A percentile compares a stretch with the other conserved stretches of the same genome.
Evolutionary conservation across 768 basidiomycete genomes (phyloP).

Genomic region (Trametopsis cervina): DNA sequence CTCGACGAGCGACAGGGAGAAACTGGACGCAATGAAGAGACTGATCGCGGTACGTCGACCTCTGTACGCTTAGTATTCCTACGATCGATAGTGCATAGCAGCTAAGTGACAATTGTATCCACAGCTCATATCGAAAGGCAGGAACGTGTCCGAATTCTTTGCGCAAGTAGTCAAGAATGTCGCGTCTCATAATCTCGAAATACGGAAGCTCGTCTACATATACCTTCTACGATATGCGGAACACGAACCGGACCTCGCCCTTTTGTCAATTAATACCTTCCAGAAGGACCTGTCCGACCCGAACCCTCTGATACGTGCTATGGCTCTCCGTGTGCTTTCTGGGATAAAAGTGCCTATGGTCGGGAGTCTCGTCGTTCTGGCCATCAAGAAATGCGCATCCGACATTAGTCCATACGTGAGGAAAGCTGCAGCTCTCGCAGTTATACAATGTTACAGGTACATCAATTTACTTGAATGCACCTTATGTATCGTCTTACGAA

Average conservation of each 20-base stretch:
- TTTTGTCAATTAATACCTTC: slow-evolving; percentile 97
- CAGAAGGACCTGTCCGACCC: slow-evolving; percentile 92
- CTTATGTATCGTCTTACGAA: neutral
- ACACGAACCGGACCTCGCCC: slow-evolving; percentile 87
- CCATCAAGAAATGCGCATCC: slow-evolving; percentile 86
- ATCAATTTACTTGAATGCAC: slow-evolving; percentile 20
- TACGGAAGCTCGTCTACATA: slow-evolving; percentile 96
- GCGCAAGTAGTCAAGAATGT: slow-evolving; percentile 98
- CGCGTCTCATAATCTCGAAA: slow-evolving; percentile 85
- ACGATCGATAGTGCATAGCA: too few relatives aligned
- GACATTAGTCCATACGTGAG: slow-evolving; percentile 94
- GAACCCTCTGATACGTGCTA: slow-evolving; percentile 91
- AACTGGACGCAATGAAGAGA: slow-evolving; percentile 91
- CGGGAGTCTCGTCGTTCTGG: slow-evolving; percentile 74
- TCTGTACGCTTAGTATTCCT: neutral
- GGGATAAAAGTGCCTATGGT: slow-evolving; percentile 91
- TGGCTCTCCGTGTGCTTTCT: slow-evolving; percentile 90
- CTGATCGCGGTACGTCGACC: slow-evolving; percentile 73
- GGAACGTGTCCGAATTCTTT: slow-evolving; percentile 89
- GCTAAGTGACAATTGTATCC: slow-evolving; percentile 4
- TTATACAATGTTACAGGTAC: slow-evolving; percentile 79
- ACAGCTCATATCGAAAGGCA: slow-evolving; percentile 90
- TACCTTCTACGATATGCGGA: slow-evolving; percentile 93
- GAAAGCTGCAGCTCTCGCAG: slow-evolving; percentile 85
- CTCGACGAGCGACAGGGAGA: slow-evolving; percentile 81